These are phyloP conservation scores for Exophiala sp. DNA, from an alignment of 2,329 filamentous ascomycete genomes.

Conservation along the genomic window DNA sequence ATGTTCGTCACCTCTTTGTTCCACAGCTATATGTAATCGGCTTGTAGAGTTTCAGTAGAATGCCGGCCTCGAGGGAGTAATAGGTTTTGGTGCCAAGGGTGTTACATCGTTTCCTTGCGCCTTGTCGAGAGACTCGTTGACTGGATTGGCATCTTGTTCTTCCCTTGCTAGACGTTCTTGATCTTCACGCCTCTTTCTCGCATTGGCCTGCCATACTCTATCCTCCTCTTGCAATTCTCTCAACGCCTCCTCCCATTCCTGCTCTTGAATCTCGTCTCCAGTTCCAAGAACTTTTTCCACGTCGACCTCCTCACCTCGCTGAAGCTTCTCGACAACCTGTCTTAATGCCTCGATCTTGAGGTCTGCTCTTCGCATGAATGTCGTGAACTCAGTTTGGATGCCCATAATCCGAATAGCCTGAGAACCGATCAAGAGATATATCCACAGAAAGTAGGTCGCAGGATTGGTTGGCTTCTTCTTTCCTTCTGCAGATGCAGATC, in stretches of 20 bases:
- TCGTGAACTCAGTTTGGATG: constrained; percentile 69
- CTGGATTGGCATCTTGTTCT: constrained; percentile 25
- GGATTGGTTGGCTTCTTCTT: constrained; percentile 67
- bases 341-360: constrained; percentile 71
- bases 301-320: constrained; percentile 63
- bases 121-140: constrained; percentile 13
- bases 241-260: constrained; percentile 72
- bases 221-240: constrained; percentile 27
- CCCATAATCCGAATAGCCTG: constrained; percentile 92
- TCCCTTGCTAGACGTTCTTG: constrained; percentile 19
- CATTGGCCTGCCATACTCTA: constrained; percentile 25
- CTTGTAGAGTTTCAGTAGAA: constrained; percentile 20
- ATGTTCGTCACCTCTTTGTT: too few species aligned
- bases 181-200: constrained; percentile 20
- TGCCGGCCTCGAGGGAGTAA: constrained; percentile 12
- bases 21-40: not conserved
- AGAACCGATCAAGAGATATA: constrained; percentile 84
- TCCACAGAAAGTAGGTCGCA: constrained; percentile 75
- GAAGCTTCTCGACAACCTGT: constrained; percentile 54
- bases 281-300: constrained; percentile 79
- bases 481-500: constrained; percentile 34
- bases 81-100: not conserved
- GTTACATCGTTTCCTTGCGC: not conserved
- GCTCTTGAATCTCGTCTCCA: constrained; percentile 69
- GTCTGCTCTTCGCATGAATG: constrained; percentile 72